Evolutionary conservation across 306 rosid species (phyloP), one percentile per base, ranked within the genome.

Genomic region (Quercus dentata): DNA sequence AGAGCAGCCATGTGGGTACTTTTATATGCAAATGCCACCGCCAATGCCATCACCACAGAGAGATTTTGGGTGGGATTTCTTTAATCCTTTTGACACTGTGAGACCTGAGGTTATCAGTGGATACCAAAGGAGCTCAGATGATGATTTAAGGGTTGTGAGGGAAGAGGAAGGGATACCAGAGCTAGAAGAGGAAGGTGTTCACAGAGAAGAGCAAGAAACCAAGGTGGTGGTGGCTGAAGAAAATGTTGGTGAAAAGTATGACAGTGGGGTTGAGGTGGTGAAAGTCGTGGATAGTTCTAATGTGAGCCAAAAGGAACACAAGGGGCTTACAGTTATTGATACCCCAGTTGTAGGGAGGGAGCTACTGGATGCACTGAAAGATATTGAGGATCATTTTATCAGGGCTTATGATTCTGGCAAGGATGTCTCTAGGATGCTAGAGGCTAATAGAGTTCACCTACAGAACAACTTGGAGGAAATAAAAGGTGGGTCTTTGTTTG

Each of bases 131-230:
- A 85, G 85, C 88, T 88, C 82, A 3, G 97, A 96, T 4, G 98
- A 95, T 21, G 92, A 93, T 83, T 55, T 96, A 81, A 88, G 93
- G 83, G 91, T 80, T 31, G 99, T 95, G 87, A 93, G 98, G 83
- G 97, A 93, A 83, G 93, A 96, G 78, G 99, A 96, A 80, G 99
- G 99, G 82, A 95, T 95, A 79, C 98, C 99, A 15, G 99, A 95
- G 85, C 86, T 95, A 0, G 98, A 93, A 81, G 99, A 95, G 82
- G 98, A 84, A 76, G 91, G 79, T 17, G 88, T 78, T 49, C 17
- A 11, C 63, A 83, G 88, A 68, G 90, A 77, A 74, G 85, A 83
- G 61, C 30, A 83, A 82, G 87, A 77, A 52, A 76, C 83, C 55
- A 88, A 87, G 74, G 90, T 74, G 28, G 76, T 71, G 46, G 80